Evolutionary conservation across 2,329 filamentous ascomycete species (phyloP), one percentile per base, ranked within the genome.

Genomic region (Colletotrichum lentis): DNA sequence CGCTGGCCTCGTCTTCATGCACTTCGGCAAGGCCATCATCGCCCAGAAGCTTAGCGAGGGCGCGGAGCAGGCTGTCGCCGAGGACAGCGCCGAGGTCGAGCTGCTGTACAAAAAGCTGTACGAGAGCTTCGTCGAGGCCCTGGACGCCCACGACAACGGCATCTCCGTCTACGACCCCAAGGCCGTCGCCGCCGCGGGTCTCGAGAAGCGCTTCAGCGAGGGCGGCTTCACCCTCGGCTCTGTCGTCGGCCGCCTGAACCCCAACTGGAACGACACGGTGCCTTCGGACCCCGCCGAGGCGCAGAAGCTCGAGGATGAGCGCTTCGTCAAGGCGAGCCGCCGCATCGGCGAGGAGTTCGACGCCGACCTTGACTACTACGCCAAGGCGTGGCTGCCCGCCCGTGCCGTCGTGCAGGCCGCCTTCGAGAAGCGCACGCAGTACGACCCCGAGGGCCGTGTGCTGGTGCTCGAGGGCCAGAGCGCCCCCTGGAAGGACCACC

Each of bases 141-240:
- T 99, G 64, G 96, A 99, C 80, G 96, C 94, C 66, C 95, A 99
- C 80, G 96, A 99, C 84, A 99, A 99, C 79, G 96, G 96, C 73
- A 91, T 99, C 76, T 90, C 90, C 31, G 86, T 85, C 67, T 96
- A 96, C 81, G 93, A 97, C 77, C 84, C 91, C 35, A 84, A 85
- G 27, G 89, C 84, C 39, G 77, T 97, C 20, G 80, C 87, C 37
- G 85, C 88, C 37, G 91, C 92, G 0, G 91, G 90, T 4, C 79
- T 97, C 49, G 83, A 91, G 79, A 96, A 94, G 84, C 90, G 90
- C 73, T 97, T 96, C 82, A 90, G 89, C 73, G 86, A 94, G 75
- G 90, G 91, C 67, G 92, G 90, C 58, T 94, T 97, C 82, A 91
- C 88, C 58, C 88, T 99, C 68, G 92, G 93, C 63, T 92, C 93